Evolutionary conservation across 2,329 filamentous ascomycete genomes (phyloP), one percentile per base, ranked within the genome.

Genomic region (Penicillium rolfsii): DNA sequence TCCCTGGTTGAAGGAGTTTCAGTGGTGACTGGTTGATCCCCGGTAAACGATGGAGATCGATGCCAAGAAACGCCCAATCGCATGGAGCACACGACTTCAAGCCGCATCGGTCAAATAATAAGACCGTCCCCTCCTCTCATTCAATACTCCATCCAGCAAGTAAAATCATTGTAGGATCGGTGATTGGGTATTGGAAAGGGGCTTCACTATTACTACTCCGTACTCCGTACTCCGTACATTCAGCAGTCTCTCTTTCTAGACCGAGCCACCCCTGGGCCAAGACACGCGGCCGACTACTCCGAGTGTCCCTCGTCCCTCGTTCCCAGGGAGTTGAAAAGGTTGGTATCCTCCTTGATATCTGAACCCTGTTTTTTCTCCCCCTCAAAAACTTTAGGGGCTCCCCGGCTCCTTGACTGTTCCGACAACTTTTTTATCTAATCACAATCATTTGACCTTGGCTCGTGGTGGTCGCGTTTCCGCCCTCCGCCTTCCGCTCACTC

Each of bases 221-320:
- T 22, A 22, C 19, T 22, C 19, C 19, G 19, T 22, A 22, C 19
- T 22, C 19, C 19, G 19, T 22, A 12, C 35, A 36, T 36, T 14
- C 35, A 36, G 35, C 4, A 14, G 4, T 22, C 30, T 33, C 30
- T 40, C 16, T 19, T 43, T 43, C 40, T 41, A 30, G 5, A 14
- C 43, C 43, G 9, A 48, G 26, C 45, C 45, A 48, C 26, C 45
- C 45, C 45, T 48, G 26, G 45, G 45, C 45, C 45, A 48, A 48
- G 45, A 48, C 45, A 48, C 45, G 45, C 45, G 26, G 16, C 45
- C 45, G 45, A 48, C 14, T 16, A 30, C 24, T 48, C 45, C 24
- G 43, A 46, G 14, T 48, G 45, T 41, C 38, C 38, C 7, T 7
- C 7, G 38, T 41, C 16, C 24, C 14, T 26, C 24, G 24, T 30